Base-by-base conservation (phyloP, 2,329 filamentous ascomycete species). In the Huntiella omanensis region DNA sequence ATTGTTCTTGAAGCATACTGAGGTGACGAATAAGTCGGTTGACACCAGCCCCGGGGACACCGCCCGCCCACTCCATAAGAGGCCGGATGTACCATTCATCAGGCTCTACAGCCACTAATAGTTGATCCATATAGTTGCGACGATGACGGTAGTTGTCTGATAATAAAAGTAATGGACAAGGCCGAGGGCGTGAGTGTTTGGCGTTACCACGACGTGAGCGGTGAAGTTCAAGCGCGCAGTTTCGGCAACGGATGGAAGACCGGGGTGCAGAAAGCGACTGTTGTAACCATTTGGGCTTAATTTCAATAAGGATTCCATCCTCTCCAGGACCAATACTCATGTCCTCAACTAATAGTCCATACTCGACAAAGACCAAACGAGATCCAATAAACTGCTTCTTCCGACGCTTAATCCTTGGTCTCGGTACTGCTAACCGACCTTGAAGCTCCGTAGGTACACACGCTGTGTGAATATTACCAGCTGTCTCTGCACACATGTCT, bases 261-360 rank as follows among this genome's bases (percentile, higher is more conserved):
- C 57, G 19, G 1, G 83, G 83, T 0, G 83, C 82, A 34, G 73
- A 76, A 3, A 78, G 81, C 2, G 82, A 87, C 58, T 86, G 82
- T 6, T 69, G 63, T 19, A 91, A 70, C 83, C 83, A 91, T 61
- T 91, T 91, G 11, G 83, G 83, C 58, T 91, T 91, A 62, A 88
- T 80, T 58, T 88, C 81, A 47, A 83, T 63, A 32, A 81, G 57
- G 22, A 59, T 47, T 48, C 53, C 56, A n/a, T 43, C 45, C 40
- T 55, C 54, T 16, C 57, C 53, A 11, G 55, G 49, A 48, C 59
- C 50, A 17, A 52, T 43, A 66, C 63, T 71, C 80, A 88, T 87
- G 55, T 87, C 80, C 50, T 79, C 78, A 42, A 88, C 70, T 3
- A 88, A 62, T 54, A 85, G 72, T 4, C 76, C 83, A 53, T 80